A percentile compares a stretch with the other conserved stretches of the same genome.
These are phyloP conservation scores for Mesotaenium endlicherianum DNA, from an alignment of 139 green algal species.

Conservation along the genomic window DNA sequence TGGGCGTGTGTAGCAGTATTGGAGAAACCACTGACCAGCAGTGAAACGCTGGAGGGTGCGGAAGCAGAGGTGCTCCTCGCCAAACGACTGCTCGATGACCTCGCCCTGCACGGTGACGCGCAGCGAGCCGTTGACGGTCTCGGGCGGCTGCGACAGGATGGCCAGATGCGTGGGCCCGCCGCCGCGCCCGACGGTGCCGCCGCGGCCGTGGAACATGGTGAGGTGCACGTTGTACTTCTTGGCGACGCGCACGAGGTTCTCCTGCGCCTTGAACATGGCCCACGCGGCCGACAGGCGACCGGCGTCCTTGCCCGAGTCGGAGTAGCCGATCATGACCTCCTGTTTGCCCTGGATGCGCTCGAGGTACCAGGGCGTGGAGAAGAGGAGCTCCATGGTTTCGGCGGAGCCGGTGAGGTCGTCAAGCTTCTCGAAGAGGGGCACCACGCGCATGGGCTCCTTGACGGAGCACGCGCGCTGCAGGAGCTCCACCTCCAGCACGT, in stretches of 20 bases:
- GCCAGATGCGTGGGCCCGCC: conserved; percentile 91
- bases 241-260: conserved; percentile 37
- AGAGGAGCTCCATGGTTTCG: conserved; percentile 51
- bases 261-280: conserved; percentile 78
- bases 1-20: too few species aligned
- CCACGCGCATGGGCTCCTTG: conserved; percentile 70
- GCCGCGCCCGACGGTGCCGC: conserved; percentile 89
- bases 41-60: conserved; percentile 66
- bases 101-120: conserved; percentile 86
- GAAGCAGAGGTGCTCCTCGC: conserved; percentile 76
- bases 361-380: conserved; percentile 62
- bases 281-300: conserved; percentile 87
- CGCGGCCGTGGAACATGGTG: conserved; percentile 95
- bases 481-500: conserved; percentile 93
- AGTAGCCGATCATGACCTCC: conserved; percentile 97
- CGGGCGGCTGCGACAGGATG: conserved; percentile 89
- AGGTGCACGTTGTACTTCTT: conserved; percentile 61
- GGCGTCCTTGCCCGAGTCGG: conserved; percentile 95
- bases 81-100: conserved; percentile 94
- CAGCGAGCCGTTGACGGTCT: conserved; percentile 75
- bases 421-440: conserved; percentile 95
- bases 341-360: conserved; percentile 69
- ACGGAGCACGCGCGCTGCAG: conserved; percentile 81
- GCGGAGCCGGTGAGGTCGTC: conserved; percentile 77
- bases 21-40: conserved; percentile 24